Percentiles rank a stretch among this genome's conserved stretches.
phyloP scores from a whole-genome alignment of 768 basidiomycete species.

The Lentinula sp. region DNA sequence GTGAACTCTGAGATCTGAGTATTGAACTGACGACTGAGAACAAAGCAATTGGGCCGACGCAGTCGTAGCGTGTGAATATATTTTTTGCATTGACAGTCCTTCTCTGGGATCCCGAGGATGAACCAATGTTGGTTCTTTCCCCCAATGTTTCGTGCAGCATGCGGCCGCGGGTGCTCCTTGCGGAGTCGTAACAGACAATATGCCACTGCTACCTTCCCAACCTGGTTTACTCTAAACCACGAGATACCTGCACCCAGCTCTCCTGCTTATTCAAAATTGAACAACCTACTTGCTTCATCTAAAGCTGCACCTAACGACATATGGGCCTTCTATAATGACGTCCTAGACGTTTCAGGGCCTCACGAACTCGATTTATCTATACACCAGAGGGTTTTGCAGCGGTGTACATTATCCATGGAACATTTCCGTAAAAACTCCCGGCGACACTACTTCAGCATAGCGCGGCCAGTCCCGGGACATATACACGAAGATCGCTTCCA shows the following conservation, averaged over 20 bases:
- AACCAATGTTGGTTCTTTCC: not conserved
- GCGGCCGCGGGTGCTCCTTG: not conserved
- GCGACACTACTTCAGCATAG: constrained; percentile 31
- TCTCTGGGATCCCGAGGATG: not conserved
- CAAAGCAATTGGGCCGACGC: too few species aligned
- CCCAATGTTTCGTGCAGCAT: not conserved
- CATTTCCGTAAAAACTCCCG: constrained; percentile 40
- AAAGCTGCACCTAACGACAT: constrained; percentile 38
- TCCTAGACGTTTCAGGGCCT: constrained; percentile 42
- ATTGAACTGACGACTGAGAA: too few species aligned
- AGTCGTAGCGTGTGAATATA: not conserved
- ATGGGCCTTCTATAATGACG: constrained; percentile 60
- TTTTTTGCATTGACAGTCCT: not conserved
- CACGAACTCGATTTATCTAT: constrained; percentile 53
- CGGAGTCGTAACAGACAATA: not conserved
- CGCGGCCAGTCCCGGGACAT: constrained; percentile 35
- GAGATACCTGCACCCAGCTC: not conserved
- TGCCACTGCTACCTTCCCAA: not conserved
- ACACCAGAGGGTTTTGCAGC: constrained; percentile 66
- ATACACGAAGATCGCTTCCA: constrained; percentile 63
- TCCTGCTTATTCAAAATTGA: not conserved
- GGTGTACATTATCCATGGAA: constrained; percentile 46
- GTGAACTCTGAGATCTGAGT: too few species aligned
- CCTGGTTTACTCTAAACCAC: not conserved
- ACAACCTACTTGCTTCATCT: not conserved